These are phyloP conservation scores for Lasiosphaeria hispida DNA, from an alignment of 495 filamentous ascomycete genomes.

Conservation along the genomic window DNA sequence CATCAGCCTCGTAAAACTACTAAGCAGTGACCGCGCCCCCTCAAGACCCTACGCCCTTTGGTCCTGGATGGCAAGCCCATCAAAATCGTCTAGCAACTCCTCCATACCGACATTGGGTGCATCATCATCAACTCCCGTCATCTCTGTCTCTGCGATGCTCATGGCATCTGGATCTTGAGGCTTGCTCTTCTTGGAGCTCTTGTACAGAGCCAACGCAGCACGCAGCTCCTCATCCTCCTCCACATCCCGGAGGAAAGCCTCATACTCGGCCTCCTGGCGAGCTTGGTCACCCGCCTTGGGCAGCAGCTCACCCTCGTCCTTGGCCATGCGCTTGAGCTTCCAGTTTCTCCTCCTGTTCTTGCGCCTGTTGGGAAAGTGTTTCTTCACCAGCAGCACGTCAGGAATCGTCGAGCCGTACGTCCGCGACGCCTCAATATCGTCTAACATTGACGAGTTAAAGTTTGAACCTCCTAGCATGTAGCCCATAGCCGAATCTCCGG, in stretches of 20 bases:
- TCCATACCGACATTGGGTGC: constrained; percentile 77
- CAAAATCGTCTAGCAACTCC: constrained; percentile 85
- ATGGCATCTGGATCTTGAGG: constrained; percentile 45
- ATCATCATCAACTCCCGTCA: constrained; percentile 67
- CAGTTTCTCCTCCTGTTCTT: constrained; percentile 80
- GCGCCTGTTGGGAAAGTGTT: constrained; percentile 82
- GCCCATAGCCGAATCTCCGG: constrained; percentile 88
- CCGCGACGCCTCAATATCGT: constrained; percentile 69
- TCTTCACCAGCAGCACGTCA: constrained; percentile 94
- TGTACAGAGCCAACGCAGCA: constrained; percentile 80
- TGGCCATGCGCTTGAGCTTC: constrained; percentile 90
- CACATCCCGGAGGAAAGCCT: constrained; percentile 94
- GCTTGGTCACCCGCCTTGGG: constrained; percentile 79
- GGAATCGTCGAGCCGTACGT: constrained; percentile 74
- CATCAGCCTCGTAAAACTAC: too few species aligned
- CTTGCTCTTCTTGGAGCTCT: constrained; percentile 49
- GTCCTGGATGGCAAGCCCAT: constrained; percentile 69
- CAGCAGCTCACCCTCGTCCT: constrained; percentile 78
- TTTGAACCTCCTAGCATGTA: constrained; percentile 85
- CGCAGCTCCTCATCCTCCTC: constrained; percentile 92
- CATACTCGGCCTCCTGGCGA: constrained; percentile 83
- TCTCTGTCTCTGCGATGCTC: constrained; percentile 64
- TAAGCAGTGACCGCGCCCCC: neutral
- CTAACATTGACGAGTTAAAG: constrained; percentile 84
- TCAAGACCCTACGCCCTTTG: constrained; percentile 1